Evolutionary conservation across 2,329 filamentous ascomycete genomes (phyloP).

Genomic region (Pseudogymnoascus sp.): DNA sequence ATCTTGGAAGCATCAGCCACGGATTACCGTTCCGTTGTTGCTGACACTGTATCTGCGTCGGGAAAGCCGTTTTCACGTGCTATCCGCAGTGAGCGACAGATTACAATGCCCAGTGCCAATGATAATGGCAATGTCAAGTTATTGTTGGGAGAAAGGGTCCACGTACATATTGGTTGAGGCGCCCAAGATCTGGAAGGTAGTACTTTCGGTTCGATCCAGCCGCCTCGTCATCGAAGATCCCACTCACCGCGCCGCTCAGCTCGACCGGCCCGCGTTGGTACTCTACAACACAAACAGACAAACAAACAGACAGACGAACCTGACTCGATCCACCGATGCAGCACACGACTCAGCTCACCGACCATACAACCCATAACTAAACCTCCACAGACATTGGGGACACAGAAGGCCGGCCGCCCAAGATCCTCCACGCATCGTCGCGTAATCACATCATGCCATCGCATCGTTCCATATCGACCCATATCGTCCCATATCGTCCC

Average conservation of each 20-base stretch:
- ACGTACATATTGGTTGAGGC: neutral
- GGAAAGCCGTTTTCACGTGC: neutral
- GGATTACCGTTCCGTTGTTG: neutral
- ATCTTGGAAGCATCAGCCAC: neutral
- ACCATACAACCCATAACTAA: neutral
- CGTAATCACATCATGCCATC: neutral
- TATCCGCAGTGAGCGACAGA: neutral
- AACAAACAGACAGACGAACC: neutral
- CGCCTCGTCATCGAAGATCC: neutral
- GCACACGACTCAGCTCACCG: conserved; percentile 5
- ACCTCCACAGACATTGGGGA: neutral
- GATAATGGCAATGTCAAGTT: neutral
- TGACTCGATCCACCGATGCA: neutral
- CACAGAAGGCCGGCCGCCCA: neutral
- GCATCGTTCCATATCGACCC: neutral
- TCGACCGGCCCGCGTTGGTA: neutral
- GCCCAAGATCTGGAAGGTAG: neutral
- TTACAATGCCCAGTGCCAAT: neutral
- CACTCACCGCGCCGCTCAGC: neutral
- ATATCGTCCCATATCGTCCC: neutral
- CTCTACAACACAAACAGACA: neutral
- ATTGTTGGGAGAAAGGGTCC: neutral
- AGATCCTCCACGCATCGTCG: neutral
- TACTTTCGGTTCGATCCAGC: neutral
- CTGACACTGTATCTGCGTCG: neutral